Evolutionary conservation across 2,329 filamentous ascomycete species (phyloP), one percentile per base, ranked within the genome.

Genomic region (Pseudocercospora cruenta): DNA sequence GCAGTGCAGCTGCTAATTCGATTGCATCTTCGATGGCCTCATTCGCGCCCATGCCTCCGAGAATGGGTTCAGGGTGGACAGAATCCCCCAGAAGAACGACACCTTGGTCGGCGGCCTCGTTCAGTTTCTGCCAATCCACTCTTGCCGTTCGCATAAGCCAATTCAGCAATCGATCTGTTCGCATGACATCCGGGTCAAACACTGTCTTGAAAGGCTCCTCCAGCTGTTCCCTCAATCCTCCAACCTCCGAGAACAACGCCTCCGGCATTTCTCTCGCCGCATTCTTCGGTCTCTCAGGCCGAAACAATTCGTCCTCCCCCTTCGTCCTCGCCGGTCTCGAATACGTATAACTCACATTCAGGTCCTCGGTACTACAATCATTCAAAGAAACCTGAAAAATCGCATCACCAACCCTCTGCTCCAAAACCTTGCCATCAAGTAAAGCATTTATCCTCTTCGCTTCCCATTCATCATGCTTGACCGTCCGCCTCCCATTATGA

Each of bases 141-240:
- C 72, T 66, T 1, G 74, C 54, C 2, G 71, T 78, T 12, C 80
- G 76, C 80, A 82, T 82, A 14, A 82, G 69, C 79, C 80, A 82
- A 58, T 80, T 76, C 51, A 81, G 63, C 3, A 79, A 61, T 10
- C 78, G 70, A 43, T 81, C 80, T 2, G 71, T 62, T 4, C 70
- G 70, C 65, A 81, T 67, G 8, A 68, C 72, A 5, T 74, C 66
- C 5, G 64, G 61, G 21, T 79, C 65, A 28, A 82, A 80, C 2
- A 80, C 68, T 0, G 72, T 67, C 7, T 65, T 55, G 59, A 79
- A 81, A 0, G 77, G 74, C 51, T 70, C 71, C 1, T 70, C 45
- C 2, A 81, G 69, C 21, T 64, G 33, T 16, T 70, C 54, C 22
- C 49, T 49, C 12, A 80, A 62, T 0, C 33, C 49, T 2, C 49